Evolutionary conservation across 2,329 filamentous ascomycete genomes (phyloP).

Genomic region (Dactylellina sp.): DNA sequence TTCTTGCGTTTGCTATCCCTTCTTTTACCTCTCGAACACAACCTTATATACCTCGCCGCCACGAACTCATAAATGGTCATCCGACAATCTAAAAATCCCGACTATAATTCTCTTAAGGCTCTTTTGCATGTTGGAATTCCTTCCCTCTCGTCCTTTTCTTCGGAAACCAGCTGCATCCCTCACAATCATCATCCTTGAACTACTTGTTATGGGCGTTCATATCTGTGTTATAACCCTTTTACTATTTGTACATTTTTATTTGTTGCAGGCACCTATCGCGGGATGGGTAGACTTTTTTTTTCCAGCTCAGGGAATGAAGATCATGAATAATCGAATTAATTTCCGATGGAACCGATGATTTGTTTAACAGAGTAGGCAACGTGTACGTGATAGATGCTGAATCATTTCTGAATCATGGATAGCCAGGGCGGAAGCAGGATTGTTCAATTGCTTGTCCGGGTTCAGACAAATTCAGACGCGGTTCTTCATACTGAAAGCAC

Average conservation of each 20-base stretch:
- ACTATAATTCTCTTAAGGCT: constrained; percentile 42
- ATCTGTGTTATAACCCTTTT: constrained; percentile 57
- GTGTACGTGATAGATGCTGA: too few species aligned
- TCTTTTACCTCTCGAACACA: constrained; percentile 14
- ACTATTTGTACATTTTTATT: constrained; percentile 55
- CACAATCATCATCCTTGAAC: constrained; percentile 33
- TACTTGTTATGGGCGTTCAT: constrained; percentile 57
- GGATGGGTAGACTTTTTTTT: constrained; percentile 52
- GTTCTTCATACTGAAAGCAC: too few species aligned
- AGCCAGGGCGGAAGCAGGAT: too few species aligned
- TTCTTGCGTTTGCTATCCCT: constrained; percentile 21
- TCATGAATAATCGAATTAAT: constrained; percentile 55
- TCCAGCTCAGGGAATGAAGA: constrained; percentile 54
- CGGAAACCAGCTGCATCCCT: constrained; percentile 10
- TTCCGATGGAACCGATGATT: constrained; percentile 45
- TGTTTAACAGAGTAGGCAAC: not conserved
- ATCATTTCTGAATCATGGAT: too few species aligned
- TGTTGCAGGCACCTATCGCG: constrained; percentile 34
- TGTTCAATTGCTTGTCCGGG: too few species aligned
- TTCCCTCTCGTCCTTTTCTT: constrained; percentile 7
- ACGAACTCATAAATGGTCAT: constrained; percentile 14
- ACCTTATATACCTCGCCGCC: constrained; percentile 41
- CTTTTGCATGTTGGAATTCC: not conserved
- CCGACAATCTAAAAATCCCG: constrained; percentile 11
- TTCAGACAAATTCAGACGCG: too few species aligned